Conservation (phyloP, 129 eudicot species). For the Kitagawia praeruptora region DNA sequence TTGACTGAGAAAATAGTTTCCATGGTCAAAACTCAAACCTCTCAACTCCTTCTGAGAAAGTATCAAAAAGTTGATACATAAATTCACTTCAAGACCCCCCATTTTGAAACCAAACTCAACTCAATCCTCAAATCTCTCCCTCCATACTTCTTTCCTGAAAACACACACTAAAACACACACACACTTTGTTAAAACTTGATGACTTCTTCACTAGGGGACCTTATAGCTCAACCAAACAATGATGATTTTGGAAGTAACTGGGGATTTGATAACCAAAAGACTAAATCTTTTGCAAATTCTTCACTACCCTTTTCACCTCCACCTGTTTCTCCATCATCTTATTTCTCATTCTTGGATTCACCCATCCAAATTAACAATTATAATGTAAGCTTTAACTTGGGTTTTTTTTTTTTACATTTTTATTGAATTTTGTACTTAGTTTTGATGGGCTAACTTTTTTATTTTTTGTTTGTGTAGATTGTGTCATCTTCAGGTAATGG, state of each 20-base stretch:
- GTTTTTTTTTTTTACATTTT: not conserved
- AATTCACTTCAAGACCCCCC: not conserved
- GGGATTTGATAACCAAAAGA: slow-evolving; percentile 8
- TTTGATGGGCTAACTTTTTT: not conserved
- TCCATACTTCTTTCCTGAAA: not conserved
- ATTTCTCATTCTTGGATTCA: slow-evolving; percentile 37
- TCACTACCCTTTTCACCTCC: slow-evolving; percentile 27
- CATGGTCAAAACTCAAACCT: slow-evolving; percentile 40
- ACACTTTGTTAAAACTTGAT: not conserved
- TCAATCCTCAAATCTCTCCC: not conserved
- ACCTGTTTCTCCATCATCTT: slow-evolving; percentile 36
- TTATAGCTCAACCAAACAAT: slow-evolving; percentile 6
- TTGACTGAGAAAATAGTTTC: slow-evolving; percentile 32
- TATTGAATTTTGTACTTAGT: not conserved
- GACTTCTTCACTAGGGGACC: slow-evolving; percentile 14
- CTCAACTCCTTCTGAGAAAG: slow-evolving; percentile 24
- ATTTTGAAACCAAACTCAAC: slow-evolving; percentile 1
- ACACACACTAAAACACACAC: not conserved
- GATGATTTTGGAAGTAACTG: slow-evolving; percentile 11
- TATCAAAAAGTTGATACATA: not conserved
- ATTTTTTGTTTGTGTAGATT: slow-evolving; percentile 14
- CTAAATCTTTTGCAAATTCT: slow-evolving; percentile 32
- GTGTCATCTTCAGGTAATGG: slow-evolving; percentile 40
- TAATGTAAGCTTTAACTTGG: slow-evolving; percentile 11
- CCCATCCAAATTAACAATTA: slow-evolving; percentile 25